Conservation (phyloP, 441 rosid genomes). For the Erodium trifolium region DNA sequence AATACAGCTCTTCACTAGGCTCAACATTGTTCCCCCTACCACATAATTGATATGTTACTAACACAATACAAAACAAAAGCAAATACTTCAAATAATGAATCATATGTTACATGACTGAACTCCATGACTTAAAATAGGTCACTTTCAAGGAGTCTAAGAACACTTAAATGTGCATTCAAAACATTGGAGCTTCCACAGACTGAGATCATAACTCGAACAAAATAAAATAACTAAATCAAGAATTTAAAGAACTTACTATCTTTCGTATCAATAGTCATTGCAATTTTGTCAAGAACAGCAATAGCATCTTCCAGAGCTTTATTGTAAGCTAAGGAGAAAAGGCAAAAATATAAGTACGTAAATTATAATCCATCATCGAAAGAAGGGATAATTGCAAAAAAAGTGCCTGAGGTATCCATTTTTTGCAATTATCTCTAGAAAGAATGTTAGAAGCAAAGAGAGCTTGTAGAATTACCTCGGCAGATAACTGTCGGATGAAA, state of each 20-base stretch:
- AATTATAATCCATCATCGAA: neutral
- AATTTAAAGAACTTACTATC: slow-evolving; percentile 53
- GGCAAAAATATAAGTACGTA: neutral
- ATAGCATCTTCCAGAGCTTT: slow-evolving; percentile 92
- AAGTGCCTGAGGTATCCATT: too few species aligned
- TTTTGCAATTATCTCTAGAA: too few species aligned
- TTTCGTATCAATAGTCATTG: slow-evolving; percentile 64
- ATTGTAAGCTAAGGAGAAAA: slow-evolving; percentile 47
- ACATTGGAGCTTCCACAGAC: neutral
- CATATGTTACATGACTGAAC: neutral
- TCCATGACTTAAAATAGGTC: neutral
- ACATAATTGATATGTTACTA: neutral
- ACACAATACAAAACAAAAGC: neutral
- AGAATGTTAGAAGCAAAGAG: neutral
- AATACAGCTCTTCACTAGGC: slow-evolving; percentile 22
- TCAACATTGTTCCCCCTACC: slow-evolving; percentile 18
- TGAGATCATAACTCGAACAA: neutral
- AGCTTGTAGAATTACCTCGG: slow-evolving; percentile 16
- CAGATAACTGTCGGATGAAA: slow-evolving; percentile 26
- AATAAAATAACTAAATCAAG: neutral
- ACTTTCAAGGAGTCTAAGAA: neutral
- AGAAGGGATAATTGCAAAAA: neutral
- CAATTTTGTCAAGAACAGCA: slow-evolving; percentile 80
- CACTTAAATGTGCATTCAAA: neutral
- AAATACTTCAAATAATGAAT: neutral